Evolutionary conservation across 2,329 filamentous ascomycete genomes (phyloP), one percentile per base, ranked within the genome.

Genomic region (Cladosporium sp.): DNA sequence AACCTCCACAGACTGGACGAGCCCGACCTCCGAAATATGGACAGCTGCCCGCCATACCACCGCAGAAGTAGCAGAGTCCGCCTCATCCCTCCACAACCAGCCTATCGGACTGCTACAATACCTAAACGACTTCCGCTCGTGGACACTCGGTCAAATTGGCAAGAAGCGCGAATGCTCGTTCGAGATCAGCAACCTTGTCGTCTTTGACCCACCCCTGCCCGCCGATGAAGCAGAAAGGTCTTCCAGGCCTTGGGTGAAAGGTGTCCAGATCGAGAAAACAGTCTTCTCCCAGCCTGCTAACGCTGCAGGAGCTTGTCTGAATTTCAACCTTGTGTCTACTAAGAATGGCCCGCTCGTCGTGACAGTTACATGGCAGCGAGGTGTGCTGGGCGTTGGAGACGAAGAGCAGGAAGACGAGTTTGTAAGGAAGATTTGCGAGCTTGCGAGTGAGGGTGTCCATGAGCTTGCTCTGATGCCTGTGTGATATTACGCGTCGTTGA

Each of bases 101-200:
- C 65, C 77, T 1, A 69, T 80, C 9, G 78, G 75, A 0, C 63
- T 81, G 9, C 65, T 81, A 37, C 64, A 70, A 56, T 81, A 80
- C 49, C 61, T 73, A 1, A 68, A 68, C 5, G 72, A 73, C 55
- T 71, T 79, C 25, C 64, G 74, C 4, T 64, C 65, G 8, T 81
- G 78, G 78, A 69, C 71, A 3, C 45, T 65, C 8, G 69, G 68
- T 2, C 75, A 78, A 45, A 51, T 79, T 8, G 73, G 74, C 4
- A 63, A 73, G 55, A 59, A 61, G 28, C 69, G 78, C 25, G 75
- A 77, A 40, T 67, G 61, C 15, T 77, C 76, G 5, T 80, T 75
- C 55, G 77, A 79, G 64, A 57, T 81, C 8, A 80, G 78, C 65
- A 81, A 81, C 60, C 51, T 80, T 2, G 71, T 74, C 30, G 70